Base-by-base conservation (phyloP, 2,329 filamentous ascomycete species). In the Hypoxylon sp. region DNA sequence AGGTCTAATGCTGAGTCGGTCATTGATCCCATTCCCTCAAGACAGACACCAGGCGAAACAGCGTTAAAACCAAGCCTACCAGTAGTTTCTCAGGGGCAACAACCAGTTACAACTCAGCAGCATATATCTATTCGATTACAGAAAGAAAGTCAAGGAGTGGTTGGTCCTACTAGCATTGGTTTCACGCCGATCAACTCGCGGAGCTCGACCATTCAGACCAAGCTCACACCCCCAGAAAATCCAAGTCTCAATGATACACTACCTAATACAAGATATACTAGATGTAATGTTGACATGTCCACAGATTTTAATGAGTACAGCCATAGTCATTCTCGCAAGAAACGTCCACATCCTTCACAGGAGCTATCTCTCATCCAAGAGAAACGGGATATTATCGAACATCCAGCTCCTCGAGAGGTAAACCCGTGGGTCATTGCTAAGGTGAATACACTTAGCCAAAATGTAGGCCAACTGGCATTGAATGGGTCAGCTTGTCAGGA, bases 401-500 rank as follows among this genome's bases (percentile, higher is more conserved):
- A 31, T 37, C 31, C 53, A 50, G 37, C 50, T 6, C 26, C 35
- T 2, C 44, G 19, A 64, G 50, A 48, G 29, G 67, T 81, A 5
- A 82, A 83, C 61, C 81, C 81, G 22, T 83, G 80, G 80, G 66
- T 77, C 5, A 81, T 82, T 68, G 79, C 81, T 29, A 82, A 80
- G 65, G 75, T 80, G 73, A 78, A 72, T 35, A 70, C 74, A n/a
- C 68, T 74, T 31, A 60, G 19, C n/a, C 48, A 35, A 22, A 33
- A 14, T 10, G 22, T 35, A 31, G 42, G 13, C 33, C 2, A 17
- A 19, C 39, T 17, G 19, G n/a, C 19, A 14, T 3, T n/a, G 11
- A 35, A 39, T 14, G 33, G 63, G n/a, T 10, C 5, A 10, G 3
- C 19, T 4, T 5, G 46, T 10, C n/a, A 48, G 9, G 13, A 42